These are phyloP conservation scores for Albizia julibrissin DNA, from an alignment of 306 rosid genomes.

Conservation along the genomic window DNA sequence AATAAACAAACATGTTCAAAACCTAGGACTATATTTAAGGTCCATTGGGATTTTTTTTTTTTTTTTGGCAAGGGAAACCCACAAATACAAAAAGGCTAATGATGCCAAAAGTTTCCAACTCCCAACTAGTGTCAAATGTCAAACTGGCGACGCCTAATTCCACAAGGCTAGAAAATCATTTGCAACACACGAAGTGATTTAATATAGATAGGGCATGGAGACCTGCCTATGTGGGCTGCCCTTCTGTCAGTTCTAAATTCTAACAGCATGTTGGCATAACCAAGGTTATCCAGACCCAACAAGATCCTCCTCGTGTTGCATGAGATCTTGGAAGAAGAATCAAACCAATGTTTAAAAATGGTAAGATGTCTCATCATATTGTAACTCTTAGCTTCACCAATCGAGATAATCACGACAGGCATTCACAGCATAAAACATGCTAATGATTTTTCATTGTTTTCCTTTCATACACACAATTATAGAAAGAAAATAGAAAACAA, in stretches of 20 bases:
- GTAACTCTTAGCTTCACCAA: constrained; percentile 1
- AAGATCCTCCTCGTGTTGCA: neutral
- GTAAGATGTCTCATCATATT: neutral
- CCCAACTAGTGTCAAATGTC: neutral
- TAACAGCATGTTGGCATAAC: neutral
- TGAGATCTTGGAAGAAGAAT: neutral
- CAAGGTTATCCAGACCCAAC: neutral
- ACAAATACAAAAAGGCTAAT: neutral
- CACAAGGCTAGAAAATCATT: neutral
- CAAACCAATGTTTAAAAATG: neutral
- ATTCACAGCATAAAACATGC: constrained; percentile 23
- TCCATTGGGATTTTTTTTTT: neutral
- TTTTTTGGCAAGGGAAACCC: neutral
- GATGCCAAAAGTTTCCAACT: neutral
- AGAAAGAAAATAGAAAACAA: constrained; percentile 26
- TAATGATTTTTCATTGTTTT: constrained; percentile 22
- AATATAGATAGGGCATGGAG: neutral
- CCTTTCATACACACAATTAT: constrained; percentile 4
- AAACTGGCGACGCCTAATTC: neutral
- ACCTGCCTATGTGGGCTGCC: neutral
- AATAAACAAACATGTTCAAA: neutral
- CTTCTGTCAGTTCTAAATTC: neutral
- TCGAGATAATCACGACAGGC: neutral
- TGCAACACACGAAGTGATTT: neutral
- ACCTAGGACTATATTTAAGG: neutral